These are phyloP conservation scores for Physaria fendleri DNA, from an alignment of 345 rosid species.

Conservation along the genomic window DNA sequence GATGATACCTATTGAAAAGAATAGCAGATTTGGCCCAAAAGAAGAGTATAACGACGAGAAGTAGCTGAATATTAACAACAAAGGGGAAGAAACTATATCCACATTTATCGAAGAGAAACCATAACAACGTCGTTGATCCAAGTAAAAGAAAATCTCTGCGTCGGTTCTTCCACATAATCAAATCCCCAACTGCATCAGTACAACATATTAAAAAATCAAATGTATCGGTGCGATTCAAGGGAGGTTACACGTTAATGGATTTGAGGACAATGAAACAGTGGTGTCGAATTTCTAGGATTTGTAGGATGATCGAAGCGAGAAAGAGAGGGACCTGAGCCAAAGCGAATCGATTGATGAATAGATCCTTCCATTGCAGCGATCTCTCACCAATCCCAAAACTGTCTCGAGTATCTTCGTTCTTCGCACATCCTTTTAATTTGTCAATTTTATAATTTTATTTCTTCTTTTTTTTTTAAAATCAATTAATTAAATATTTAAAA, in stretches of 20 bases:
- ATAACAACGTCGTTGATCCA: conserved; percentile 46
- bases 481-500: background rate
- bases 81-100: conserved; percentile 66
- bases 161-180: conserved; percentile 67
- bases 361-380: background rate
- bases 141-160: conserved; percentile 40
- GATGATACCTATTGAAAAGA: conserved; percentile 81
- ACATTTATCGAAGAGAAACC: conserved; percentile 69
- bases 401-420: background rate
- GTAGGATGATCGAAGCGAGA: background rate
- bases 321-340: conserved; percentile 19
- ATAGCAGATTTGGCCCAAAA: conserved; percentile 97
- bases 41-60: conserved; percentile 67
- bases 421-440: background rate
- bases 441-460: background rate
- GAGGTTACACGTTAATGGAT: background rate
- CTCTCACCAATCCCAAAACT: background rate
- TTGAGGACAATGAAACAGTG: background rate
- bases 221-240: background rate
- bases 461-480: background rate
- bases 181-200: conserved; percentile 51
- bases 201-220: background rate
- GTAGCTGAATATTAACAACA: conserved; percentile 51
- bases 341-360: background rate
- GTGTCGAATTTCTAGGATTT: no score